These are phyloP conservation scores for Syncephalastrum sp. DNA, from an alignment of 371 early-diverging fungal species.

Conservation along the genomic window DNA sequence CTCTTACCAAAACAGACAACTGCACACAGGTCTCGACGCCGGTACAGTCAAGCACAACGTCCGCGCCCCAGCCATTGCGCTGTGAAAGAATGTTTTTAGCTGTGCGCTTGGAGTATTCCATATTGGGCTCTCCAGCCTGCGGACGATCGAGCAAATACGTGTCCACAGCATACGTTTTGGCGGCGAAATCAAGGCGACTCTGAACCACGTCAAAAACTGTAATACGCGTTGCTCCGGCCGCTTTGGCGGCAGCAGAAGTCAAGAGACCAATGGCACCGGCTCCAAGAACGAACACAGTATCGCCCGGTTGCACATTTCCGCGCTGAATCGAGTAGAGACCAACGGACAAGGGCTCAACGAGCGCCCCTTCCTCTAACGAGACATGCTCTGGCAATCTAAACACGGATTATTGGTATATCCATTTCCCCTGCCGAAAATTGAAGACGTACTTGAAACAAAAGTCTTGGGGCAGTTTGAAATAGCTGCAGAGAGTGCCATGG, in stretches of 20 bases:
- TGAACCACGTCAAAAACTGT: constrained; percentile 26
- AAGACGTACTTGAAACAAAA: constrained; percentile 42
- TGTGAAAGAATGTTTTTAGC: constrained; percentile 16
- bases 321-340: constrained; percentile 54
- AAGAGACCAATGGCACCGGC: constrained; percentile 47
- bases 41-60: constrained; percentile 50
- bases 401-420: not conserved
- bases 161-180: constrained; percentile 38
- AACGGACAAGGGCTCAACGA: constrained; percentile 46
- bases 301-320: constrained; percentile 61
- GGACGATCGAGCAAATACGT: constrained; percentile 28
- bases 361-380: constrained; percentile 56
- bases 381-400: constrained; percentile 43
- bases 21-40: constrained; percentile 56
- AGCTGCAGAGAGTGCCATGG: constrained; percentile 49
- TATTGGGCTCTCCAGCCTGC: constrained; percentile 30
- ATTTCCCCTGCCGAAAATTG: not conserved
- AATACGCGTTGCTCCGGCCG: constrained; percentile 45
- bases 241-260: constrained; percentile 47
- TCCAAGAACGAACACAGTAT: constrained; percentile 52
- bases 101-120: constrained; percentile 36
- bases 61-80: constrained; percentile 21
- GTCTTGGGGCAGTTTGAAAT: constrained; percentile 42
- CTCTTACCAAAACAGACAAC: constrained; percentile 33
- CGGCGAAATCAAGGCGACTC: constrained; percentile 40